These are phyloP conservation scores for Pichia rugopelliculosa DNA, from an alignment of 805 yeast genomes.

Conservation along the genomic window DNA sequence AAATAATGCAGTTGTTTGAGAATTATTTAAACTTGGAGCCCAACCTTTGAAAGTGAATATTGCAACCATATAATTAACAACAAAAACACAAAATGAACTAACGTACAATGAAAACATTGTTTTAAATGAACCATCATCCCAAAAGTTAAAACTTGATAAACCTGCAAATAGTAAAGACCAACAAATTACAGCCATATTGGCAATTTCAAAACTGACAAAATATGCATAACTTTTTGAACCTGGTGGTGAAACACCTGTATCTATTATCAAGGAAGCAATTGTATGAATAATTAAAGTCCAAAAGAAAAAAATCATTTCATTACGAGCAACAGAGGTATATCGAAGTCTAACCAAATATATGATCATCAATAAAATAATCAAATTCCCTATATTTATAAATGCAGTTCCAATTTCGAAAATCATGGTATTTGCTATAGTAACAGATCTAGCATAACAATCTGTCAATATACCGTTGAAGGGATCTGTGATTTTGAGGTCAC, in stretches of 20 bases:
- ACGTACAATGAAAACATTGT: constrained; percentile 54
- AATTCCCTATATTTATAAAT: constrained; percentile 71
- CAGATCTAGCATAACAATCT: constrained; percentile 75
- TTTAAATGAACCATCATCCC: constrained; percentile 84
- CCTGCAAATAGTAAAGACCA: constrained; percentile 67
- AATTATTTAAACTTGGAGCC: constrained; percentile 40
- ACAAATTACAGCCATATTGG: constrained; percentile 65
- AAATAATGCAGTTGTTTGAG: constrained; percentile 61
- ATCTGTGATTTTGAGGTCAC: constrained; percentile 25
- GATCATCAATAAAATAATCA: constrained; percentile 59
- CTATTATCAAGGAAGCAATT: constrained; percentile 67
- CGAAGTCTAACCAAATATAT: constrained; percentile 72
- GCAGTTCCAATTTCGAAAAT: constrained; percentile 86
- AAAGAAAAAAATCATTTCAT: constrained; percentile 73
- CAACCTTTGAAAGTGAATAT: constrained; percentile 68
- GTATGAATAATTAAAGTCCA: constrained; percentile 51
- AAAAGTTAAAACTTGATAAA: constrained; percentile 74
- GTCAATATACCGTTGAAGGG: constrained; percentile 60
- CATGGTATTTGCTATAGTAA: constrained; percentile 83
- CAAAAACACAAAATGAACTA: constrained; percentile 50
- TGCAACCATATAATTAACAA: constrained; percentile 57
- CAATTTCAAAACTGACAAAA: constrained; percentile 77
- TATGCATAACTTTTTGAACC: constrained; percentile 68
- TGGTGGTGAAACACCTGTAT: constrained; percentile 90
- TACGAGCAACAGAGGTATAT: constrained; percentile 91